Base-by-base conservation (phyloP, 192 early-diverging fungal genomes). In the Diversispora epigaea region DNA sequence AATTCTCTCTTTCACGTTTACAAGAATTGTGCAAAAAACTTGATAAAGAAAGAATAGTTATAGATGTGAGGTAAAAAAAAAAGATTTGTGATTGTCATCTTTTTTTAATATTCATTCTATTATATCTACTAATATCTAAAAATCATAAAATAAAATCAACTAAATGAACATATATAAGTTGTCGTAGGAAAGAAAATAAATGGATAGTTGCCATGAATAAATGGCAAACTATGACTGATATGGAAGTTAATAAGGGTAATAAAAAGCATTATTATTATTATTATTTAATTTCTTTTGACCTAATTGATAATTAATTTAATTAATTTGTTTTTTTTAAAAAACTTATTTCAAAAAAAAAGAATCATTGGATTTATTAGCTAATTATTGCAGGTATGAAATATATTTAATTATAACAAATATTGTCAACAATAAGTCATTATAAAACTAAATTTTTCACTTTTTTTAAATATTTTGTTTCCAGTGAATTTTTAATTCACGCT, bases 201-300 rank as follows among this genome's bases (percentile, higher is more conserved):
- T 99, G 96, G 97, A 80, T 94, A 4, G 95, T 99, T 14, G 96
- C 97, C 4, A 99, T 97, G 95, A 88, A 99, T 80, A 93, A 96
- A 76, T 99, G 97, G 97, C 96, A 98, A 81, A 96, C 92, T 1
- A 84, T 93, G 69, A 98, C 97, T 9, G 93, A 97, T 74, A 93
- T 91, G 88, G 82, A 81, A 44, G 89, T 99, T 47, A 89, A 86
- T 68, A 76, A 88, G 52, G 91, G 91, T 88, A 82, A 61, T 47
- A 89, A 86, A 68, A 76, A 88, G 52, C 91, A 91, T 88, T 81
- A 61, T 44, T 68, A 7, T 58, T 68, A 80, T 32, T 79, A 74
- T 22, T 78, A 54, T 17, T 17, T 17, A 62, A 62, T n/a, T 41
- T 21, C 3, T 25, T 5, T 25, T 62, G 10, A 56, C 4, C 39